These are phyloP conservation scores for Colletotrichum higginsianum DNA, from an alignment of 2,329 filamentous ascomycete genomes.

Conservation along the genomic window DNA sequence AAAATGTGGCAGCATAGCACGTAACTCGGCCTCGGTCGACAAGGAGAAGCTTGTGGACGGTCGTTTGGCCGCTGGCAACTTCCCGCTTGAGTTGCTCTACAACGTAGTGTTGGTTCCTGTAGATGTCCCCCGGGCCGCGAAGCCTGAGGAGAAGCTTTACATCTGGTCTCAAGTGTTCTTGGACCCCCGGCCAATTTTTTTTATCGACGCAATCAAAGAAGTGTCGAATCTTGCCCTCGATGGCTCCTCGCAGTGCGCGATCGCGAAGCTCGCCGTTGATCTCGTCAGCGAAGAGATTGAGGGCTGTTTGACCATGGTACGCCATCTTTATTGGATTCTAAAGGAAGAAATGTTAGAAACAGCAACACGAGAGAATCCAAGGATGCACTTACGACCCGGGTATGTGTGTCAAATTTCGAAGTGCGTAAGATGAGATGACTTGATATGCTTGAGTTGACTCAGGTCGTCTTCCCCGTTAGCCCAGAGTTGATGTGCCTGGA, in stretches of 20 bases:
- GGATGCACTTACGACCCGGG: too few species aligned
- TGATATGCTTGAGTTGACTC: too few species aligned
- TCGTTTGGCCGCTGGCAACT: fast-evolving
- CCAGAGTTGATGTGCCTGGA: too few species aligned
- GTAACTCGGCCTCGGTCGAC: conserved; percentile 5
- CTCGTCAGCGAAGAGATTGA: not conserved
- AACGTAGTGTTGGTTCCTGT: too few species aligned
- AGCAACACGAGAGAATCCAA: not conserved
- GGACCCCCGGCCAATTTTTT: fast-evolving
- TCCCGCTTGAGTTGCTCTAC: fast-evolving
- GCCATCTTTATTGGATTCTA: not conserved
- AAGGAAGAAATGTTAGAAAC: not conserved
- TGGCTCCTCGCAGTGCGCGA: not conserved
- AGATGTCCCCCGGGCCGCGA: fast-evolving
- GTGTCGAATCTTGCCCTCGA: not conserved
- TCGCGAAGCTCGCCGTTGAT: not conserved
- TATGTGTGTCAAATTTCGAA: too few species aligned
- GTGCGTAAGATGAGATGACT: too few species aligned
- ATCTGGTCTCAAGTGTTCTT: fast-evolving
- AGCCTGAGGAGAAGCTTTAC: not conserved
- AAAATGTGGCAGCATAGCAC: not conserved
- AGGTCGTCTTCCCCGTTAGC: too few species aligned
- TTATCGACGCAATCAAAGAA: not conserved
- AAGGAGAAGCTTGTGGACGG: not conserved
- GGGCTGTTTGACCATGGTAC: too few species aligned